A percentile compares a stretch with the other conserved stretches of the same genome.
Conservation (phyloP, 2,329 filamentous ascomycete species). For the Trichophyton simii region DNA sequence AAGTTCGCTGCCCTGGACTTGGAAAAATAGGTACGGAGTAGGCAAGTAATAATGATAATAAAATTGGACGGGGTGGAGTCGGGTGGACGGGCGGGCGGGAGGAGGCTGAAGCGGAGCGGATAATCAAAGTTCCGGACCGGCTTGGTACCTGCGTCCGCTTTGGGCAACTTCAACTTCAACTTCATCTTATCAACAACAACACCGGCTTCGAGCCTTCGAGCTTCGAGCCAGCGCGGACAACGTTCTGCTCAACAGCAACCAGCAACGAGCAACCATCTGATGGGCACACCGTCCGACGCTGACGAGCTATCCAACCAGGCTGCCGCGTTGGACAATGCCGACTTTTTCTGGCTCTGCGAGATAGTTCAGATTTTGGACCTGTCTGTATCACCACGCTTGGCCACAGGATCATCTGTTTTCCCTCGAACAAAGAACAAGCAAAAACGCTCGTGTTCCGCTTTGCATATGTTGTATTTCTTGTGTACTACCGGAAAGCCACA, state of each 20-base stretch:
- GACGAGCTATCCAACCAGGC: not conserved
- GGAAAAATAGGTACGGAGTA: too few relatives aligned
- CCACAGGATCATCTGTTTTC: conserved; percentile 3
- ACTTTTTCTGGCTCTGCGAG: not conserved
- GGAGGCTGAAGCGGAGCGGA: not conserved
- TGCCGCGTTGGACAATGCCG: not conserved
- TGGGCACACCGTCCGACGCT: not conserved
- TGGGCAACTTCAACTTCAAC: not conserved
- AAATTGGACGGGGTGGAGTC: too few relatives aligned
- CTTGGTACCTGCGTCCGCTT: conserved; percentile 1
- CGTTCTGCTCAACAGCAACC: not conserved
- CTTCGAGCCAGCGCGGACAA: not conserved
- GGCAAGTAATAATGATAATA: too few relatives aligned
- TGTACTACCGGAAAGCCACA: conserved; percentile 1
- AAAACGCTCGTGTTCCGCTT: conserved; percentile 2
- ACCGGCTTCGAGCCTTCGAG: not conserved
- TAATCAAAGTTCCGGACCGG: not conserved
- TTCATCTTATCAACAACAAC: not conserved
- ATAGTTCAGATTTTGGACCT: conserved; percentile 4
- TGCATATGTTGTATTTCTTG: not conserved
- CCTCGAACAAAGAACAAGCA: conserved; percentile 3
- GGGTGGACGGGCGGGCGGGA: too few relatives aligned
- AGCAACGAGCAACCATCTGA: not conserved
- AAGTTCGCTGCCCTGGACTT: too few relatives aligned
- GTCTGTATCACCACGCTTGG: conserved; percentile 4